phyloP scores from a whole-genome alignment of 345 rosid species.

The Pistacia atlantica region DNA sequence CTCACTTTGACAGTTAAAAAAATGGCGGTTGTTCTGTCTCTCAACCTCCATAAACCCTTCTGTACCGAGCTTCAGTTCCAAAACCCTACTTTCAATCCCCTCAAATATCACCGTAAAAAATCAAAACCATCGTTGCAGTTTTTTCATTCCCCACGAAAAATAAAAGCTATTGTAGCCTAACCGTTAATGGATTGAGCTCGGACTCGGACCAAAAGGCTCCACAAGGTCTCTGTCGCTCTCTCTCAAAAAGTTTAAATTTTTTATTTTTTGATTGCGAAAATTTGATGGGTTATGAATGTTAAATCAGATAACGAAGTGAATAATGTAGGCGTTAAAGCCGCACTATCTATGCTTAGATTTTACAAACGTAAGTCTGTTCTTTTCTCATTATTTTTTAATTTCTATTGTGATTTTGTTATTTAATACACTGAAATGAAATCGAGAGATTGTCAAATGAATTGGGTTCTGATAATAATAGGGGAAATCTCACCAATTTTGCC shows the following conservation, averaged over 20 bases:
- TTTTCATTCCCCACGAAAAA: constrained; percentile 23
- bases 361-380: constrained; percentile 56
- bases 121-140: constrained; percentile 5
- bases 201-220: constrained; percentile 38
- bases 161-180: constrained; percentile 28
- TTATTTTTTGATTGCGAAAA: not conserved
- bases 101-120: constrained; percentile 11
- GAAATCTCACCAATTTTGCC: constrained; percentile 87
- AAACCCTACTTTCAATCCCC: constrained; percentile 25
- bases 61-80: constrained; percentile 12
- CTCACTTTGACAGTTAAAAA: not conserved
- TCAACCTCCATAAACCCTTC: constrained; percentile 27
- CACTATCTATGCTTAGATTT: constrained; percentile 70
- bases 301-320: constrained; percentile 45
- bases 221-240: constrained; percentile 32
- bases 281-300: constrained; percentile 9
- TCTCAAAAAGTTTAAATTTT: not conserved
- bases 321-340: constrained; percentile 76
- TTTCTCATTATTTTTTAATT: not conserved
- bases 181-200: constrained; percentile 23
- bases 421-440: not conserved
- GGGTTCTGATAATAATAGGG: constrained; percentile 45
- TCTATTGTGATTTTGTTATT: not conserved
- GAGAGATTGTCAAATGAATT: not conserved
- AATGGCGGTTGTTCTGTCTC: constrained; percentile 55